These are phyloP conservation scores for Penicillium rolfsii DNA, from an alignment of 2,329 filamentous ascomycete genomes.

Conservation along the genomic window DNA sequence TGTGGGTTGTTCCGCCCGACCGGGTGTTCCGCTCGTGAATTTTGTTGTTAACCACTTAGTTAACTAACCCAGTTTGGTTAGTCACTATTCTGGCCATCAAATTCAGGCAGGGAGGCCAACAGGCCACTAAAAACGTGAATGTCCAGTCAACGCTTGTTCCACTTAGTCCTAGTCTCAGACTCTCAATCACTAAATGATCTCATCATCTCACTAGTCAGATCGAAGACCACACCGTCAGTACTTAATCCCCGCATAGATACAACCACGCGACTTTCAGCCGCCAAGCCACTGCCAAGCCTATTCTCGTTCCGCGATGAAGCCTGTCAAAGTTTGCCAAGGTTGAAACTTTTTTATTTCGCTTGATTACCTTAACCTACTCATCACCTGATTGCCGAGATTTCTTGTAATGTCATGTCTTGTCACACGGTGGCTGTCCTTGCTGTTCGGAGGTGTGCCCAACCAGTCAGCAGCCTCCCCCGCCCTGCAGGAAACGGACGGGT, in stretches of 20 bases:
- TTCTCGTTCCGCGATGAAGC: not conserved
- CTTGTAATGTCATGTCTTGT: slow-evolving; percentile 1
- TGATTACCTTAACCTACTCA: not conserved
- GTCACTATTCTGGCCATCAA: not conserved
- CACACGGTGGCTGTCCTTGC: not conserved
- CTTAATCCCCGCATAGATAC: not conserved
- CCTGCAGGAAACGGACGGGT: not conserved
- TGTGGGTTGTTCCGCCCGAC: too few species aligned
- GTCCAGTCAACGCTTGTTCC: not conserved
- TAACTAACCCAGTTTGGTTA: not conserved
- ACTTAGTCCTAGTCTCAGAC: not conserved
- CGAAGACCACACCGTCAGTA: not conserved
- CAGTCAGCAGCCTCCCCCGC: slow-evolving; percentile 1
- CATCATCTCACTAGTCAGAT: not conserved
- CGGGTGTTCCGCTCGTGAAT: too few species aligned
- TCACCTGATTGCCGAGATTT: not conserved
- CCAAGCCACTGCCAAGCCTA: not conserved
- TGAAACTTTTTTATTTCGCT: not conserved
- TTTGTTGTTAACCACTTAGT: too few species aligned
- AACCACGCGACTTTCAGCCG: not conserved
- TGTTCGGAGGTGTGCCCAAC: not conserved
- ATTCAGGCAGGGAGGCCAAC: not conserved
- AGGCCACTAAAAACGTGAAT: too few species aligned
- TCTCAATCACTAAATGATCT: not conserved
- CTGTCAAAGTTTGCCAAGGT: not conserved